Evolutionary conservation across 1,284 basidiomycete species (phyloP).

Genomic region (Fomitopsis pinicola): DNA sequence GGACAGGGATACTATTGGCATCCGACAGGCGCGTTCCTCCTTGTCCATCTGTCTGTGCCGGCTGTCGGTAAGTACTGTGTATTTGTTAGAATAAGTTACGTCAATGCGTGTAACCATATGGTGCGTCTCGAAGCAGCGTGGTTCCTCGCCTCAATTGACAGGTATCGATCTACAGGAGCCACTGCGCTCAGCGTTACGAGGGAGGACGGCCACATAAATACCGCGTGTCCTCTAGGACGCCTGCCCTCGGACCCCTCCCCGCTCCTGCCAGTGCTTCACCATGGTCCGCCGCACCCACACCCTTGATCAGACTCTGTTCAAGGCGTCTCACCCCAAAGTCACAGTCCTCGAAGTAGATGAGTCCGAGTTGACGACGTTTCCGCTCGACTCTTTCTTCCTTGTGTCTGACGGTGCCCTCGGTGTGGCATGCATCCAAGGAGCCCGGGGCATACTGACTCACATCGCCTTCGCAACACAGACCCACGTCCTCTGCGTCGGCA

Average conservation of each 20-base stretch:
- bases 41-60: too few relatives aligned
- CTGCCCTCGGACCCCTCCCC: neutral
- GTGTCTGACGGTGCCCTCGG: constrained; percentile 26
- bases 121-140: too few relatives aligned
- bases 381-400: constrained; percentile 25
- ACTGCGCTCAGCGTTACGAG: too few relatives aligned
- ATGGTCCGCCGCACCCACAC: constrained; percentile 1
- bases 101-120: too few relatives aligned
- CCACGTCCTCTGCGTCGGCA: constrained; percentile 27
- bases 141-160: too few relatives aligned
- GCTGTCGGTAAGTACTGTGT: too few relatives aligned
- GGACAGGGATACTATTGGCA: too few relatives aligned
- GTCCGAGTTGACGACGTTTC: constrained; percentile 12
- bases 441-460: constrained; percentile 27
- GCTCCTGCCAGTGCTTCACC: neutral
- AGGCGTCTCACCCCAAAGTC: neutral
- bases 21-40: too few relatives aligned
- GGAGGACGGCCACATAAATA: too few relatives aligned
- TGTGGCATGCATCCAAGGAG: constrained; percentile 35
- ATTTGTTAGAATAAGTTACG: too few relatives aligned
- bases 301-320: constrained; percentile 5
- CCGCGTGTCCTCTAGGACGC: too few relatives aligned
- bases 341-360: constrained; percentile 3
- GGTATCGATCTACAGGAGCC: too few relatives aligned
- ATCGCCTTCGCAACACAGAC: constrained; percentile 35